Percentiles rank a stretch among this genome's conserved stretches.
Conservation (phyloP, 2,329 filamentous ascomycete species). For the Tolypocladium tropicale region DNA sequence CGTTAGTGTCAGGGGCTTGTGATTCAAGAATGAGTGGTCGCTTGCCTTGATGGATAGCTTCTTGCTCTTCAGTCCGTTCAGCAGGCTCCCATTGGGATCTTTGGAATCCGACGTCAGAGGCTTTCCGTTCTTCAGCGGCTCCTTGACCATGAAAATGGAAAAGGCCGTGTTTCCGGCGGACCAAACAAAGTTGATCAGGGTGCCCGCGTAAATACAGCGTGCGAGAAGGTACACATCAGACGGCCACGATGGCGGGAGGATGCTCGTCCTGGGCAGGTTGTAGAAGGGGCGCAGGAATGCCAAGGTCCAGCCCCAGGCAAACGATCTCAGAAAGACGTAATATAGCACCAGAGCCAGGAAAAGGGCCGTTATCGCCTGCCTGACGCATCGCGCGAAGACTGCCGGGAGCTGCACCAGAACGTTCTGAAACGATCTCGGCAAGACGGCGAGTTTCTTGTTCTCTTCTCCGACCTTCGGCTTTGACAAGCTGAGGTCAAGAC, state of each 20-base stretch:
- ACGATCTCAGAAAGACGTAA: constrained; percentile 47
- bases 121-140: constrained; percentile 74
- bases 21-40: not conserved
- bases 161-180: constrained; percentile 68
- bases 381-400: constrained; percentile 25
- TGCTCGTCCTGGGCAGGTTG: constrained; percentile 62
- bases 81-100: constrained; percentile 81
- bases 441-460: constrained; percentile 12
- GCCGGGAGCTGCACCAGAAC: constrained; percentile 28
- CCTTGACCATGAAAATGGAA: constrained; percentile 66
- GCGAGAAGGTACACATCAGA: constrained; percentile 45
- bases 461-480: constrained; percentile 11
- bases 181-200: constrained; percentile 64
- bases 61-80: constrained; percentile 76
- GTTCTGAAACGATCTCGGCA: constrained; percentile 21
- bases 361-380: constrained; percentile 29
- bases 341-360: constrained; percentile 48
- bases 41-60: constrained; percentile 64
- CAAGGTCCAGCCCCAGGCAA: constrained; percentile 61
- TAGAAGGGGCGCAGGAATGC: constrained; percentile 62
- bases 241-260: constrained; percentile 48
- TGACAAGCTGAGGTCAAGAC: constrained; percentile 33
- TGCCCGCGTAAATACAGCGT: constrained; percentile 50
- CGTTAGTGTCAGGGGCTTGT: constrained; percentile 8
- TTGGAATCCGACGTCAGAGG: constrained; percentile 78